phyloP scores from a whole-genome alignment of 1,139 yeast genomes.

The Casaregolazyma lundiana region DNA sequence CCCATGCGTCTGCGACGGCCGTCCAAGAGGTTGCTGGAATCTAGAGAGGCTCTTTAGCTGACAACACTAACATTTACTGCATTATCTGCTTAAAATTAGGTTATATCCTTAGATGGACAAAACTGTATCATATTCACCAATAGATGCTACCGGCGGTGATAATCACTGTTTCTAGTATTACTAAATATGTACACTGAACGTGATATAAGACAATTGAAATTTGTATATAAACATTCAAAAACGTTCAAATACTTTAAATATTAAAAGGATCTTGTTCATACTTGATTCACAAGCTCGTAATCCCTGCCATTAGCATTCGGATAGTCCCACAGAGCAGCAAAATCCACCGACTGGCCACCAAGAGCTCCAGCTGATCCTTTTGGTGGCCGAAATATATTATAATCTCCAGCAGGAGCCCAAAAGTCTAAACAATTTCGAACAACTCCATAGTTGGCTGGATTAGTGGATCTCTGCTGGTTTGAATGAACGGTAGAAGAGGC shows the following conservation, averaged over 20 bases:
- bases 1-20: slow-evolving; percentile 14
- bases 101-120: too few species aligned
- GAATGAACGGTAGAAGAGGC: slow-evolving; percentile 27
- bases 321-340: slow-evolving; percentile 33
- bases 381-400: slow-evolving; percentile 21
- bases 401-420: slow-evolving; percentile 33
- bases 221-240: too few species aligned
- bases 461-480: slow-evolving; percentile 19
- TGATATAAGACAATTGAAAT: too few species aligned
- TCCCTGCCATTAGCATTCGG: slow-evolving; percentile 19
- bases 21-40: slow-evolving; percentile 18
- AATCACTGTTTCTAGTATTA: too few species aligned
- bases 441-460: slow-evolving; percentile 36
- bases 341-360: slow-evolving; percentile 35
- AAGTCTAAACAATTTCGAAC: slow-evolving; percentile 37
- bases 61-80: too few species aligned
- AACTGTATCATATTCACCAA: too few species aligned
- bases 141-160: too few species aligned
- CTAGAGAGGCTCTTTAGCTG: background rate
- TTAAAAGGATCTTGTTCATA: too few species aligned
- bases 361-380: slow-evolving; percentile 29
- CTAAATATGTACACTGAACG: too few species aligned
- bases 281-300: slow-evolving; percentile 8
- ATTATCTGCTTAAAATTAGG: too few species aligned
- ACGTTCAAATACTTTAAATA: too few species aligned